Base-by-base conservation (phyloP, 345 rosid genomes). In the Lumnitzera littorea region DNA sequence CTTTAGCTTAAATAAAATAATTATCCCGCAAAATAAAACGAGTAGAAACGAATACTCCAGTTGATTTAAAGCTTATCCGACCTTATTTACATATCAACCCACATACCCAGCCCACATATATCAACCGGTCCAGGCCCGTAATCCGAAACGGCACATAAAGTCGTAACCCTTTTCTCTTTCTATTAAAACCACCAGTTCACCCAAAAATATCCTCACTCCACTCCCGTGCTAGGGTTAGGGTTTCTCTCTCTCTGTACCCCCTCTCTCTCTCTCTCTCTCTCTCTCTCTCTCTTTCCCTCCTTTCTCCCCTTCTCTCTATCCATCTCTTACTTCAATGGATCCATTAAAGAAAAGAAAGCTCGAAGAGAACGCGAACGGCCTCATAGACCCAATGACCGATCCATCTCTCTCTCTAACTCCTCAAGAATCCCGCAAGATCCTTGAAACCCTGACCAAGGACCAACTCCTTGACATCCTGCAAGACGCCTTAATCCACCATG, bases 391-490 rank as follows among this genome's bases (percentile, higher is more conserved):
- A 12, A 29, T 12, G 24, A 51, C 63, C 13, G 58, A 72, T 24
- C 25, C 62, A 23, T 7, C 77, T 54, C 51, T 50, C 27, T 17
- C 65, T 64, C 72, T 83, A 13, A 61, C 64, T 46, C 77, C 77
- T 0, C 72, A 71, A 7, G 91, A 86, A 61, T 84, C 74, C 2
- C 80, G 89, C 65, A 83, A 81, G 68, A 69, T 87, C 15, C 70
- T 84, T 63, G 95, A 84, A 51, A 85, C 80, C 0, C 78, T 87
- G 53, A 62, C 78, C 48, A 58, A 63, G 48, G 96, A 87, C 36
- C 96, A 80, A 67, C 91, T 90, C 53, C 68, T 85, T 29, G 85
- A 82, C 50, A 54, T 90, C 65, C 71, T 90, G 24, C 83, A 77
- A 51, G 62, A 66, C 23, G 92, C 89, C 11, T 76, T 74, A 2